Evolutionary conservation across 106 monocot species (phyloP), one percentile per base, ranked within the genome.

Genomic region (Dioscorea alata): DNA sequence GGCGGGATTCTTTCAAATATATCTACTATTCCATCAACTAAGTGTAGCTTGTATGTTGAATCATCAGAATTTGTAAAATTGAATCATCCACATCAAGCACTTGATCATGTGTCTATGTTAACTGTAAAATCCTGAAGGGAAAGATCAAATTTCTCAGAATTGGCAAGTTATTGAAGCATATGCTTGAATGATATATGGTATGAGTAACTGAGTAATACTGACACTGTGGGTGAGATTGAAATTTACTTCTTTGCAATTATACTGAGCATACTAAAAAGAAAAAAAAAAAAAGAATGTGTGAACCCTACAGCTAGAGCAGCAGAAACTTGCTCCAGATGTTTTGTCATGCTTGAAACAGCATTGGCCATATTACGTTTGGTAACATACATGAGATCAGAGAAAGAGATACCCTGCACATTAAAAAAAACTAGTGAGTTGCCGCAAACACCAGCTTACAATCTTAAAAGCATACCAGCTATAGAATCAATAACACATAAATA

Each of bases 371-470:
- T 97, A 0, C 71, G 77, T 53, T 92, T 97, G 8, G 97, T 97
- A 42, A 97, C 92, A 81, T 92, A 97, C 89, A 92, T 92, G 16
- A 97, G 81, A 67, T 87, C 87, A 28, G 92, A 87, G 48, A 97
- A 81, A 10, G 89, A 92, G 31, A 83, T 31, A 4, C 97, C 97
- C 92, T 97, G 57, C 12, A 31, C 5, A 70, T 60, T 61, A 57
- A 58, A 66, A 58, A 63, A 63, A 14, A 60, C 57, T 63, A 50
- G 25, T 65, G 25, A 52, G 23, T 35, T 20, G 31, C 63, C 15
- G 13, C 13, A 49, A 20, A 21, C 4, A 18, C 54, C 18, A 54
- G 18, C 19, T 19, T 54, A 8, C 4, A 14, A 15, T 54, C 54
- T 54, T 2, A 18, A 54, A 54, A 54, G 54, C 4, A 8, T 16